These are phyloP conservation scores for Carex parvula DNA, from an alignment of 176 grass and related monocot genomes.

Conservation along the genomic window DNA sequence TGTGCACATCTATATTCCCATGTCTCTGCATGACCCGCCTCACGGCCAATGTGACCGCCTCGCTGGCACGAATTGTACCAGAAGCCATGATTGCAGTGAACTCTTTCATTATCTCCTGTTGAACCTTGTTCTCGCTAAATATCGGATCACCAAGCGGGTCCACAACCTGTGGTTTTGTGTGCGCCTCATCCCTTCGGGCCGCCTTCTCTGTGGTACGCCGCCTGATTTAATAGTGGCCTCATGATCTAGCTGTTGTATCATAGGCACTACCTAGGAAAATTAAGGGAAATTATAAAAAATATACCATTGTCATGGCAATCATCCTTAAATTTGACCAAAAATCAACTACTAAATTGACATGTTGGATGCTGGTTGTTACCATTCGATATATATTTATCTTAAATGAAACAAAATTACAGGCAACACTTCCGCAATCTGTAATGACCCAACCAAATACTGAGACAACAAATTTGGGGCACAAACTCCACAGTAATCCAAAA, in stretches of 20 bases:
- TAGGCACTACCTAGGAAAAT: slow-evolving; percentile 35
- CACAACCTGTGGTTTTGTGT: no score
- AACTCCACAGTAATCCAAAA: neutral
- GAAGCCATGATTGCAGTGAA: no score
- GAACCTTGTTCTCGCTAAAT: no score
- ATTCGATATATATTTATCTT: no score
- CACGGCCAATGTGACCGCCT: no score
- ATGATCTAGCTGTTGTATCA: slow-evolving; percentile 76
- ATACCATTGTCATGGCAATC: no score
- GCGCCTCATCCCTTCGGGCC: neutral
- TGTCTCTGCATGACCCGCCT: slow-evolving; percentile 65
- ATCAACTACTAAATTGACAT: no score
- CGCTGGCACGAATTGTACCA: no score
- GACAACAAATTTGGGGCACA: neutral
- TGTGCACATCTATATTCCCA: slow-evolving; percentile 31
- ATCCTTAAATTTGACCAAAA: no score
- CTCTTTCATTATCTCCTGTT: no score
- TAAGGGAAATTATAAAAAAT: neutral
- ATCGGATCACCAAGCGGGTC: no score
- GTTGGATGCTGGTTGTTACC: no score
- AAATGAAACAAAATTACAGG: neutral
- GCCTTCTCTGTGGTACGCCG: neutral
- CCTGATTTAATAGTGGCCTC: slow-evolving; percentile 44
- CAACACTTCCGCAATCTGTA: neutral
- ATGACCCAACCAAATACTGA: neutral